A percentile compares a stretch with the other conserved stretches of the same genome.
Conservation (phyloP, 2,329 filamentous ascomycete genomes). For the Arachnomyces sp. region DNA sequence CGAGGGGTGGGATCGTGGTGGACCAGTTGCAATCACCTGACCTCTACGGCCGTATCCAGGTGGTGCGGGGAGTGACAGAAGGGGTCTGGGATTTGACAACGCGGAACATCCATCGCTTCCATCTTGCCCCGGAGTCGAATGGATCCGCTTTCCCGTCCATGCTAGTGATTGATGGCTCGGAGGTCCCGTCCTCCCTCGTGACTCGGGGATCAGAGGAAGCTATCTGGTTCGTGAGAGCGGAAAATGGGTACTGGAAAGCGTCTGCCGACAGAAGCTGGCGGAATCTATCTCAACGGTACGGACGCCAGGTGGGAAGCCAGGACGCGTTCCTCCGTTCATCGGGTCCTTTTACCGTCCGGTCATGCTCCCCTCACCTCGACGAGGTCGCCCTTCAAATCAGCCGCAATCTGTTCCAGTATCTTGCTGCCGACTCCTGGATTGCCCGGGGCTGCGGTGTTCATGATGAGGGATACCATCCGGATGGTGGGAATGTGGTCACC, state of each 20-base stretch:
- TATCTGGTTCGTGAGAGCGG: slow-evolving; percentile 22
- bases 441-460: slow-evolving; percentile 10
- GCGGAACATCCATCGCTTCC: slow-evolving; percentile 38
- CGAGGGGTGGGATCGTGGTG: slow-evolving; percentile 45
- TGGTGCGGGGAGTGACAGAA: slow-evolving; percentile 22
- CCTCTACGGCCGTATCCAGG: slow-evolving; percentile 42
- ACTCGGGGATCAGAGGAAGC: no score
- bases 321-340: slow-evolving; percentile 46
- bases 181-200: slow-evolving; percentile 12
- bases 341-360: slow-evolving; percentile 38
- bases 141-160: slow-evolving; percentile 8
- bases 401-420: slow-evolving; percentile 53
- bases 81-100: slow-evolving; percentile 32
- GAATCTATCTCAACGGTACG: slow-evolving; percentile 28
- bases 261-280: slow-evolving; percentile 19
- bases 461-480: slow-evolving; percentile 9
- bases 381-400: slow-evolving; percentile 47
- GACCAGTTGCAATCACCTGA: slow-evolving; percentile 45
- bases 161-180: slow-evolving; percentile 15
- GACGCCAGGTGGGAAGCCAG: slow-evolving; percentile 46
- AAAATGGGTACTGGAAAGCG: slow-evolving; percentile 15
- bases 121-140: slow-evolving; percentile 15
- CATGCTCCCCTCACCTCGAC: slow-evolving; percentile 20
- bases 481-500: slow-evolving; percentile 40
- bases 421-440: slow-evolving; percentile 45